Evolutionary conservation across 176 grass and related monocot genomes (phyloP).

Genomic region (Carex parvula): DNA sequence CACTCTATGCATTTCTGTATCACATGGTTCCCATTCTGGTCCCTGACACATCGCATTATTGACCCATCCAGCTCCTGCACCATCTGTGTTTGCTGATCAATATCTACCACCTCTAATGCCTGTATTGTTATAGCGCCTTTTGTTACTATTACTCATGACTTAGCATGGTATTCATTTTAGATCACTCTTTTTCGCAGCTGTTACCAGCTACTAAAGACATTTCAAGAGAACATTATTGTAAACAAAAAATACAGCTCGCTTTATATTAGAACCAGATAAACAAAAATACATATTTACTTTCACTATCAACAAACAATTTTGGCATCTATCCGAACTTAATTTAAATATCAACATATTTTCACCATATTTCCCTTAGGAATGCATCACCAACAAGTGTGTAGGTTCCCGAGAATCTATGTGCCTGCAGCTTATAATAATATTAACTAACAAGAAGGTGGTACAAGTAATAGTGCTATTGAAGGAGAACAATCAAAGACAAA

Average conservation of each 20-base stretch:
- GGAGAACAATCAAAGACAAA: not conserved
- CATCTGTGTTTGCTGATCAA: slow-evolving; percentile 84
- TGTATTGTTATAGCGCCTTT: slow-evolving; percentile 36
- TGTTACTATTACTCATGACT: not conserved
- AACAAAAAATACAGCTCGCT: not conserved
- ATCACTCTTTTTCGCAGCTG: not conserved
- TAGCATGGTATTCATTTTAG: not conserved
- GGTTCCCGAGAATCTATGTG: not conserved
- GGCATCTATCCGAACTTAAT: not conserved
- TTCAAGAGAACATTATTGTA: not conserved
- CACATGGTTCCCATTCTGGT: slow-evolving; percentile 99
- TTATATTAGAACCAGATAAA: not conserved
- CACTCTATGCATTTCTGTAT: slow-evolving; percentile 98
- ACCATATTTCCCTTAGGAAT: not conserved
- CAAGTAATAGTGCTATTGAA: slow-evolving; percentile 5
- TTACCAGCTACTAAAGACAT: not conserved
- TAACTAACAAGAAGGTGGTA: not conserved
- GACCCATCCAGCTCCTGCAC: slow-evolving; percentile 78
- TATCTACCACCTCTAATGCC: slow-evolving; percentile 90
- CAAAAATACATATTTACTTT: not conserved
- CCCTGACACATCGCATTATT: slow-evolving; percentile 83
- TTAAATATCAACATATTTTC: not conserved
- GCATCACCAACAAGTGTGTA: not conserved
- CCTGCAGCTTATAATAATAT: not conserved
- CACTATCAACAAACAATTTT: not conserved